Percentiles rank a stretch among this genome's conserved stretches.
These are phyloP conservation scores for Coemansia aciculifera DNA, from an alignment of 192 early-diverging fungal species.

Conservation along the genomic window DNA sequence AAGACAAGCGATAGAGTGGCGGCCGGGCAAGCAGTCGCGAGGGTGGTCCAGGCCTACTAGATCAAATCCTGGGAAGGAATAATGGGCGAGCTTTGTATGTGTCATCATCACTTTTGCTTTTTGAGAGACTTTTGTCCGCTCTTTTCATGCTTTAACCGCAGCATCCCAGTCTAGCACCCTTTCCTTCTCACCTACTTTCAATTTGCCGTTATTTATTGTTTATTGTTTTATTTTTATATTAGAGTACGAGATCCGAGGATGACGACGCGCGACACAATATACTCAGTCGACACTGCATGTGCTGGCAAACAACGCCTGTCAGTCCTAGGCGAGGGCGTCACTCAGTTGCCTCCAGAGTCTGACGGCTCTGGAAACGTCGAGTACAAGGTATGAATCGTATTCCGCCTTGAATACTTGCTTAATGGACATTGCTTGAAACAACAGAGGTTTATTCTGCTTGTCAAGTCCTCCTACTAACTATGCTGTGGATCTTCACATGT, in stretches of 20 bases:
- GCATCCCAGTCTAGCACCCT: neutral
- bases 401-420: neutral
- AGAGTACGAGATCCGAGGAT: slow-evolving; percentile 16
- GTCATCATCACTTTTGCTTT: neutral
- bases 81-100: neutral
- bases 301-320: slow-evolving; percentile 16
- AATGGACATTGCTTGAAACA: neutral
- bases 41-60: neutral
- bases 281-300: slow-evolving; percentile 30
- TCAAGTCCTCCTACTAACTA: neutral
- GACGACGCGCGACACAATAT: slow-evolving; percentile 50
- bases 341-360: slow-evolving; percentile 71
- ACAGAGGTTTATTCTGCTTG: neutral
- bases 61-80: neutral
- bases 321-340: slow-evolving; percentile 41
- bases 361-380: slow-evolving; percentile 87
- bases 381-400: slow-evolving; percentile 72
- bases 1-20: neutral
- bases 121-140: neutral
- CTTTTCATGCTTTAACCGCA: neutral
- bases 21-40: neutral
- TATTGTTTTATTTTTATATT: neutral
- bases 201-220: neutral
- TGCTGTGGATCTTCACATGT: slow-evolving; percentile 20
- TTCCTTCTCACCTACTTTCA: neutral